phyloP scores from a whole-genome alignment of 2,329 filamentous ascomycete genomes.

The Pseudogymnoascus sp. region DNA sequence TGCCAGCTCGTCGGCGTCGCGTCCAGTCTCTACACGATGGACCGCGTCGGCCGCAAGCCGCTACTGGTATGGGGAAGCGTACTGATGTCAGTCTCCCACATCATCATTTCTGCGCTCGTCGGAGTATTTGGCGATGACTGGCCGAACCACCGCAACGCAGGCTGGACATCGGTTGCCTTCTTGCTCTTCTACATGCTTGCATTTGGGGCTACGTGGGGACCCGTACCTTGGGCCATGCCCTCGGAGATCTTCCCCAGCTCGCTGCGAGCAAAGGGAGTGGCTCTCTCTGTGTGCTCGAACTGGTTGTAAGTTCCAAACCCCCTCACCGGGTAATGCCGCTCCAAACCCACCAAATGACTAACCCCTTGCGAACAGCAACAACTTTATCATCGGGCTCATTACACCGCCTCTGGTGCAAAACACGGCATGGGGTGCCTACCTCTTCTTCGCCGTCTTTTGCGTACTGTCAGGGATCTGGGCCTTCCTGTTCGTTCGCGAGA shows the following conservation, averaged over 20 bases:
- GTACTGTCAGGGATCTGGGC: constrained; percentile 42
- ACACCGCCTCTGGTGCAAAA: constrained; percentile 56
- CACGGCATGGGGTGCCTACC: constrained; percentile 49
- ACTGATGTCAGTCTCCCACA: constrained; percentile 39
- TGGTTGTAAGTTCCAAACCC: constrained; percentile 38
- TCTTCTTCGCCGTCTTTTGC: constrained; percentile 49
- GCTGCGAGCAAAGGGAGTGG: constrained; percentile 57
- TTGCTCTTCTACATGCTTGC: constrained; percentile 54
- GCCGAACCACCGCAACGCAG: constrained; percentile 41
- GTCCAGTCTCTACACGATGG: constrained; percentile 42
- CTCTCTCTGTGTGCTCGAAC: constrained; percentile 54
- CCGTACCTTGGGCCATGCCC: constrained; percentile 33
- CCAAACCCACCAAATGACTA: neutral
- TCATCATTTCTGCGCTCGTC: constrained; percentile 47
- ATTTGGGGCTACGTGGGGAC: constrained; percentile 38
- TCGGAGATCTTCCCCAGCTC: constrained; percentile 58
- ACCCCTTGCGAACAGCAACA: constrained; percentile 13
- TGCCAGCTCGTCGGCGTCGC: constrained; percentile 39
- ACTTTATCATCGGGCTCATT: constrained; percentile 50
- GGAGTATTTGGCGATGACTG: constrained; percentile 44
- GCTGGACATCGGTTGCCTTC: constrained; percentile 48
- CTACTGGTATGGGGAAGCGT: constrained; percentile 39
- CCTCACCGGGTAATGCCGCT: neutral
- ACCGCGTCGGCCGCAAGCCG: constrained; percentile 38
- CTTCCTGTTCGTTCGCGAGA: constrained; percentile 50